Base-by-base conservation (phyloP, 75 land plant species). In the Pinus taeda region DNA sequence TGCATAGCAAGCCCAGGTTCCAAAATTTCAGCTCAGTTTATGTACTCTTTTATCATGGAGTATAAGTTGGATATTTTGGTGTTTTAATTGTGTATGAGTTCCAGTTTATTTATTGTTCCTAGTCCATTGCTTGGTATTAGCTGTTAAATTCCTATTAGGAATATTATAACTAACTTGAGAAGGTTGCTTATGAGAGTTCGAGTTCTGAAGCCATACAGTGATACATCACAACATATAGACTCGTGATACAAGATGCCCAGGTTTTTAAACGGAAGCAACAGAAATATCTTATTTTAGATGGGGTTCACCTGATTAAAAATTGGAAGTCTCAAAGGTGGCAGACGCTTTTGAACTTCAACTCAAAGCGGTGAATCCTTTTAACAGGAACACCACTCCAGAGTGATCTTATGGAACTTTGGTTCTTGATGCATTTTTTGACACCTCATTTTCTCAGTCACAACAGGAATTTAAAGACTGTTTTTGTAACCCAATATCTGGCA, bases 291-390 rank as follows among this genome's bases (percentile, higher is more conserved):
- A 96, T 96, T 57, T 76, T 96, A 74, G 98, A 96, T 85, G 98
- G 93, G 76, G 98, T 96, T 60, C 98, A 96, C 84, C 80, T 96
- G 30, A 96, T 96, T 71, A 96, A 96, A 77, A 96, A 96, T 71
- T 96, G 98, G 98, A 96, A 96, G 77, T 96, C 98, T 6, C 98
- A 96, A 79, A 84, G 98, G 71, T 96, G 98, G 98, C 96, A 96
- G 83, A 93, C 95, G 20, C 90, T 96, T 60, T 81, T 96, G 66
- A 96, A 96, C 66, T 96, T 96, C 81, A 96, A 96, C 63, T 96
- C 98, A n/a, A 96, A 96, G 81, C 80, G 96, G 57, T 82, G 98
- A 12, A 93, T 96, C 53, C 85, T 93, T 37, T 84, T 96, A 75
- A 96, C 98, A 67, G 96, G 98, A 39, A 96, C 96, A 49, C 98